phyloP scores from a whole-genome alignment of 371 early-diverging fungal genomes.

The Capniomyces stellatus region DNA sequence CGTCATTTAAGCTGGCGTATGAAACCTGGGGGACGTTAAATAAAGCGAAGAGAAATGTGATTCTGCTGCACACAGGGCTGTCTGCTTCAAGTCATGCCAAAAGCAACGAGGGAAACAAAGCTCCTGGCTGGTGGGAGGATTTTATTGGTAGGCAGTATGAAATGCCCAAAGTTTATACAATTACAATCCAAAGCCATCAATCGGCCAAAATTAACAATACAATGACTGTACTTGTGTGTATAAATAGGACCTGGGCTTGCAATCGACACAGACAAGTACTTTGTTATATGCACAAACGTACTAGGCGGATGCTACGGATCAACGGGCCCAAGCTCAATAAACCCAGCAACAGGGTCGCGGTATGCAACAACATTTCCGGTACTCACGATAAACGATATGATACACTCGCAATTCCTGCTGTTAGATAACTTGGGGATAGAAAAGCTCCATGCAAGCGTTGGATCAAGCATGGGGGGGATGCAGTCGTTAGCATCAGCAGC shows the following conservation, averaged over 20 bases:
- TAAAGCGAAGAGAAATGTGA: constrained; percentile 43
- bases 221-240: too few species aligned
- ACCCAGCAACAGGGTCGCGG: constrained; percentile 44
- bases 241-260: constrained; percentile 50
- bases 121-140: constrained; percentile 93
- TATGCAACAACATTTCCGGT: constrained; percentile 86
- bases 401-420: constrained; percentile 75
- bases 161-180: neutral
- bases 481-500: constrained; percentile 75
- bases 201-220: too few species aligned
- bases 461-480: constrained; percentile 93
- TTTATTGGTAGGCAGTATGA: constrained; percentile 59
- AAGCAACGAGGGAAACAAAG: constrained; percentile 51
- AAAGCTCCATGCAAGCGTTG: constrained; percentile 74
- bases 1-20: constrained; percentile 56
- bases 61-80: constrained; percentile 70
- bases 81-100: constrained; percentile 69
- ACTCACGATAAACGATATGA: constrained; percentile 85
- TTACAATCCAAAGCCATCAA: too few species aligned
- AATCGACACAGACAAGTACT: constrained; percentile 71
- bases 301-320: constrained; percentile 80
- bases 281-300: constrained; percentile 73
- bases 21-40: constrained; percentile 73
- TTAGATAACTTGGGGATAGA: constrained; percentile 63
- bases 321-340: constrained; percentile 63